Evolutionary conservation across 164 flowering plant species (phyloP), one percentile per base, ranked within the genome.

Genomic region (Echeveria elegans): DNA sequence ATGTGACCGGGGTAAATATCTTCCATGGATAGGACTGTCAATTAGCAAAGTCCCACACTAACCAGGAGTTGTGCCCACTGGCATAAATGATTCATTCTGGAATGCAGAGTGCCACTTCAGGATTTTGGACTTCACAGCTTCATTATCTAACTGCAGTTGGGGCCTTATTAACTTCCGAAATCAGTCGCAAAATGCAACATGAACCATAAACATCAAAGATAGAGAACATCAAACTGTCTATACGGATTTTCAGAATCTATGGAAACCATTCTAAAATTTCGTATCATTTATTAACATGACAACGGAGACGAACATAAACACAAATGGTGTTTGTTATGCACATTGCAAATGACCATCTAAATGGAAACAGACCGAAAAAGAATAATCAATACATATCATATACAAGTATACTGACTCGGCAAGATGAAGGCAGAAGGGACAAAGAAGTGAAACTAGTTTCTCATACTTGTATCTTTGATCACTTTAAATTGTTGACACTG

Each of bases 91-190:
- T 74, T 88, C 95, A 66, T 83, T 88, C 68, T 82, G 88, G 72
- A 95, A 92, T 52, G 96, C 80, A 73, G 87, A 81, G 71, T 78
- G 90, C 99, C 99, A 92, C 70, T 84, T 85, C 65, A 83, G 93
- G 73, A 95, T 84, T 78, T 88, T 96, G 59, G 89, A 76, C 73
- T 83, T 95, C 67, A 95, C 83, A 70, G 80, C 77, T 81, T 85
- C 95, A 76, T 90, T 96, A 63, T 90, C 97, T 2, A 77, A 69
- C 98, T 94, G 83, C 34, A 73, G 76, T 32, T 65, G 18, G n/a
- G 10, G 31, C 15, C 18, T 0, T 26, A 21, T 61, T 12, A n/a
- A 61, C 11, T 61, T 40, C 36, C n/a, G 1, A 3, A 32, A 63
- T 34, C 41, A 63, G 45, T 36, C 1, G 47, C 41, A 21, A n/a